Evolutionary conservation across 208 protist genomes (phyloP), one percentile per base, ranked within the genome.

Genomic region (Perkinsela sp.): DNA sequence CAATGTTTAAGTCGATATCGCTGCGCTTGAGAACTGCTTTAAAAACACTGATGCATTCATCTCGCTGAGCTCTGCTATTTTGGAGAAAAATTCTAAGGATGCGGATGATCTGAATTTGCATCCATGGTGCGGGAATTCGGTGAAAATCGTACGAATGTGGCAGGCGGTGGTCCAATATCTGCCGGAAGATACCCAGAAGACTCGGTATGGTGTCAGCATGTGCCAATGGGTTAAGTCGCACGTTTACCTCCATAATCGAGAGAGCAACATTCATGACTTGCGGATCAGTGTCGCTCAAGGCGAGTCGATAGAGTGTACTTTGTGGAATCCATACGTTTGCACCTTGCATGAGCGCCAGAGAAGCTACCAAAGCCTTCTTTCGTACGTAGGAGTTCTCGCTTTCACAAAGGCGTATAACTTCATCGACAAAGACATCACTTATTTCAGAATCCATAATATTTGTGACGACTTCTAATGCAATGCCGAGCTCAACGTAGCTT

Each of bases 51-150:
- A 92, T 89, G 71, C 88, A 86, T 48, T 79, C 69, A 31, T 72
- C n/a, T 1, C 76, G 76, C 1, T 74, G 69, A 29, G 67, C 69
- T 30, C 48, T 31, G 67, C 93, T 78, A 70, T 87, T 73, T 32
- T 68, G 67, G 31, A 85, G 76, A 28, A 96, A 76, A 1, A 90
- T 71, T 6, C 77, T 57, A 28, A 97, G 68, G 13, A 96, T 66
- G 31, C 83, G 79, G 1, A 97, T 72, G 1, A 95, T 70, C 31
- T 83, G 75, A 48, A 97, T 92, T 80, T 98, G 95, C 28, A 96
- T 78, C 94, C 94, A 97, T 32, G 95, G 95, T 6, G 93, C 90
- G 30, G 92, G 93, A 28, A 96, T 82, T 70, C 84, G 80, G 75
- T 96, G 93, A 75, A 96, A 97, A 32, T 96, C 88, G 77, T 91